Evolutionary conservation across 2,329 filamentous ascomycete genomes (phyloP).

Genomic region (Sclerotinia nivalis): DNA sequence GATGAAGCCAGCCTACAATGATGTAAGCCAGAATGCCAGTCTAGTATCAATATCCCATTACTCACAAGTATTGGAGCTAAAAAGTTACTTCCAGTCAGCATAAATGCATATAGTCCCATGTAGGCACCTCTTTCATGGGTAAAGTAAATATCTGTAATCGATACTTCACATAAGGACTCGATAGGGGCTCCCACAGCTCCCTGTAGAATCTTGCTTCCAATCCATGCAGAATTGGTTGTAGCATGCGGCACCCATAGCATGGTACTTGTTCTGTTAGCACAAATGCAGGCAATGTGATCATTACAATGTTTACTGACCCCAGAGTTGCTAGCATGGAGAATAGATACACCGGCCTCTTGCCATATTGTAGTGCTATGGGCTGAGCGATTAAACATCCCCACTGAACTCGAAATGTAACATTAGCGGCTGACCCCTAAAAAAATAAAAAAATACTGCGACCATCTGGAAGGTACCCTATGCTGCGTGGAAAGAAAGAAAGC

Average conservation of each 20-base stretch:
- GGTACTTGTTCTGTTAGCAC: slow-evolving; percentile 31
- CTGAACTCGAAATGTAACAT: slow-evolving; percentile 43
- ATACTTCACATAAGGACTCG: slow-evolving; percentile 41
- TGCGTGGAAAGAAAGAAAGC: not conserved
- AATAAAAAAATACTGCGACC: not conserved
- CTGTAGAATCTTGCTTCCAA: slow-evolving; percentile 36
- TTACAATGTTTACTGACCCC: slow-evolving; percentile 19
- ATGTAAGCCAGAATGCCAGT: not conserved
- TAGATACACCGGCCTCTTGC: slow-evolving; percentile 39
- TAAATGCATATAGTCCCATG: slow-evolving; percentile 48
- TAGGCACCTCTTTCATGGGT: slow-evolving; percentile 47
- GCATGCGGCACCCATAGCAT: slow-evolving; percentile 44
- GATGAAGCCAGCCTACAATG: slow-evolving; percentile 48
- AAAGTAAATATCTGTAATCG: slow-evolving; percentile 45
- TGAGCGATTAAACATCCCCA: slow-evolving; percentile 56
- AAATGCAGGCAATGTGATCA: not conserved
- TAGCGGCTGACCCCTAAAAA: not conserved
- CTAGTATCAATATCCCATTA: not conserved
- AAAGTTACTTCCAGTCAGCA: slow-evolving; percentile 48
- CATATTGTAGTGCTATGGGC: slow-evolving; percentile 53
- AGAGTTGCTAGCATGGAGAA: slow-evolving; percentile 40
- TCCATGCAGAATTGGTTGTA: slow-evolving; percentile 44
- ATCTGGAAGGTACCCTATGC: not conserved
- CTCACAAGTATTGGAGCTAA: slow-evolving; percentile 48
- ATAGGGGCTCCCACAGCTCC: slow-evolving; percentile 38